Conservation (phyloP, 2,329 filamentous ascomycete species). For the Phialocephala subalpina region DNA sequence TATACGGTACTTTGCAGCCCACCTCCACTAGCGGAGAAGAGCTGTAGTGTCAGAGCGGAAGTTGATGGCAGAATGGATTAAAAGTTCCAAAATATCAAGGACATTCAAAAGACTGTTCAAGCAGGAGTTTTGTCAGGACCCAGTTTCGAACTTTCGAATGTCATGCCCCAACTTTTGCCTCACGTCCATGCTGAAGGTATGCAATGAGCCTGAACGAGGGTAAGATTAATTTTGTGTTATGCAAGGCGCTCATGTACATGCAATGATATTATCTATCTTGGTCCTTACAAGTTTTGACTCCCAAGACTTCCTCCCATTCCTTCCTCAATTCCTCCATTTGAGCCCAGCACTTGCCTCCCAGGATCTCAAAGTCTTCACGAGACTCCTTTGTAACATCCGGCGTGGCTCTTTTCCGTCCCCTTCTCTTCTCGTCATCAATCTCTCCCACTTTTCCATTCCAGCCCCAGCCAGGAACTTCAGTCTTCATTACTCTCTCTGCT, state of each 20-base stretch:
- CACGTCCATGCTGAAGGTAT: too few species aligned
- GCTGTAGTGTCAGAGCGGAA: too few species aligned
- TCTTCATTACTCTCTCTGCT: slow-evolving; percentile 70
- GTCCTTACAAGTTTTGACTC: slow-evolving; percentile 27
- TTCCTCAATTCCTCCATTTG: slow-evolving; percentile 75
- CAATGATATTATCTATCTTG: not conserved
- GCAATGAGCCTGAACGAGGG: not conserved
- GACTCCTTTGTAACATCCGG: slow-evolving; percentile 67
- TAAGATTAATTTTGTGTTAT: not conserved
- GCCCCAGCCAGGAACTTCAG: slow-evolving; percentile 89
- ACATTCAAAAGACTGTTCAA: not conserved
- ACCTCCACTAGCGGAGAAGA: too few species aligned
- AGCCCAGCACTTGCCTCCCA: slow-evolving; percentile 69
- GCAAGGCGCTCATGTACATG: not conserved
- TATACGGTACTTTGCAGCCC: not conserved
- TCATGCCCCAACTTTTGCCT: too few species aligned
- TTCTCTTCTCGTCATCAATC: slow-evolving; percentile 50
- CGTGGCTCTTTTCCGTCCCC: slow-evolving; percentile 66
- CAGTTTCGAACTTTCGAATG: not conserved
- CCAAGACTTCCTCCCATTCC: slow-evolving; percentile 63
- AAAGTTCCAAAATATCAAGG: not conserved
- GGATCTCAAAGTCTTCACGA: slow-evolving; percentile 66
- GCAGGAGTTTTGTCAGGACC: not conserved
- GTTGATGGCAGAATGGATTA: too few species aligned
- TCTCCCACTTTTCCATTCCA: slow-evolving; percentile 63